Evolutionary conservation across 345 rosid species (phyloP).

Genomic region (Brassica napus): DNA sequence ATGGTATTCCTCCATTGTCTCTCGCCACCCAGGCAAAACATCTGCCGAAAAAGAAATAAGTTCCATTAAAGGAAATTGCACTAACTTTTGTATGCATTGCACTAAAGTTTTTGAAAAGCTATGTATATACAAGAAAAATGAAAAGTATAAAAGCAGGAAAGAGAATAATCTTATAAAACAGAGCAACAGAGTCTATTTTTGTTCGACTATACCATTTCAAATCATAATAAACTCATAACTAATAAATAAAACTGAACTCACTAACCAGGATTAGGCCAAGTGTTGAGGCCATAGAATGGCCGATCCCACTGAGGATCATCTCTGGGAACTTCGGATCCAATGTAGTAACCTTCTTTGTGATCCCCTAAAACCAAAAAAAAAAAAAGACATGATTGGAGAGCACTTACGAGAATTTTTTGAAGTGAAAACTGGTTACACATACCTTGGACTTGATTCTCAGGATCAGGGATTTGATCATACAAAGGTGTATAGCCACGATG

Average conservation of each 20-base stretch:
- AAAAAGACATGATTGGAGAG: background rate
- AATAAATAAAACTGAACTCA: background rate
- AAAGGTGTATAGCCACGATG: slow-evolving; percentile 77
- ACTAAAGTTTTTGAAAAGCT: slow-evolving; percentile 11
- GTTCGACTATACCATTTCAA: background rate
- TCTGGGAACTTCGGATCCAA: slow-evolving; percentile 64
- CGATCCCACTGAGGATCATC: slow-evolving; percentile 56
- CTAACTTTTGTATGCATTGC: background rate
- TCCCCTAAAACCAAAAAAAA: slow-evolving; percentile 56
- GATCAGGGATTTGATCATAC: slow-evolving; percentile 60
- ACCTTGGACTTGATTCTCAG: slow-evolving; percentile 32
- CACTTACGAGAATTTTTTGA: background rate
- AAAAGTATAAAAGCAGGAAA: background rate
- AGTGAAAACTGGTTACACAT: background rate
- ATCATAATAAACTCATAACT: background rate
- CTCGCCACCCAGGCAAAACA: slow-evolving; percentile 75
- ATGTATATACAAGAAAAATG: background rate
- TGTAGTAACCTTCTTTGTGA: slow-evolving; percentile 76
- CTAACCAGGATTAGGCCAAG: slow-evolving; percentile 68
- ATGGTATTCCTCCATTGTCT: slow-evolving; percentile 75
- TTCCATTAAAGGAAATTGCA: background rate
- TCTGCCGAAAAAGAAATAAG: slow-evolving; percentile 40
- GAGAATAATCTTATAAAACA: background rate
- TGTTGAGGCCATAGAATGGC: slow-evolving; percentile 73
- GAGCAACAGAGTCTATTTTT: background rate